A percentile compares a stretch with the other conserved stretches of the same genome.
Conservation (phyloP, 2,329 filamentous ascomycete genomes). For the Penicillium janthinellum region DNA sequence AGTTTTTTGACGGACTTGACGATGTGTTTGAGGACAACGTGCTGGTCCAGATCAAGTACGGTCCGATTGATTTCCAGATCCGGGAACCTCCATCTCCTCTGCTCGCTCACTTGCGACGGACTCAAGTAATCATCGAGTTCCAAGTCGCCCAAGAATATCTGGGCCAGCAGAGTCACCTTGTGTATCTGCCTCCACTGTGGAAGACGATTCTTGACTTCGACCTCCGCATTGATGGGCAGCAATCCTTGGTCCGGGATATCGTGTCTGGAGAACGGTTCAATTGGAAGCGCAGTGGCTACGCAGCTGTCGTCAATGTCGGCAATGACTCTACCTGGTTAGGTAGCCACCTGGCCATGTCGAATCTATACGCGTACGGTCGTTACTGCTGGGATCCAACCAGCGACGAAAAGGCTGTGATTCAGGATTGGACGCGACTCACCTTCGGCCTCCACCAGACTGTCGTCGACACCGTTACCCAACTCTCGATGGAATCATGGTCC, state of each 20-base stretch:
- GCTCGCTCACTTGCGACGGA: slow-evolving; percentile 56
- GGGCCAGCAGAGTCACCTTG: slow-evolving; percentile 68
- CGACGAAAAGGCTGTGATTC: slow-evolving; percentile 54
- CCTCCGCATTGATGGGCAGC: slow-evolving; percentile 59
- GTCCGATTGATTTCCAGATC: slow-evolving; percentile 74
- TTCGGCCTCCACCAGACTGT: slow-evolving; percentile 60
- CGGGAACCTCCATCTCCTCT: slow-evolving; percentile 68
- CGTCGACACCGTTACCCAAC: slow-evolving; percentile 60
- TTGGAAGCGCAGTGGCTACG: slow-evolving; percentile 61
- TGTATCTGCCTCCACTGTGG: slow-evolving; percentile 70
- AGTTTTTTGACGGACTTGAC: slow-evolving; percentile 67
- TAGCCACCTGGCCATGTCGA: slow-evolving; percentile 69
- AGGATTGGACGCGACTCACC: slow-evolving; percentile 69
- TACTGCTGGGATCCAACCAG: slow-evolving; percentile 65
- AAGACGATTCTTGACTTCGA: slow-evolving; percentile 69
- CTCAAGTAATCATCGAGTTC: slow-evolving; percentile 55
- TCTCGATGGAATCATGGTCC: slow-evolving; percentile 70
- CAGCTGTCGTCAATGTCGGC: slow-evolving; percentile 69
- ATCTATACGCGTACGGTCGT: slow-evolving; percentile 69
- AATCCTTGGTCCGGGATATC: slow-evolving; percentile 62
- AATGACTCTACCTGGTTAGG: slow-evolving; percentile 69
- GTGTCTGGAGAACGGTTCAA: slow-evolving; percentile 62
- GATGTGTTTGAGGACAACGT: slow-evolving; percentile 70
- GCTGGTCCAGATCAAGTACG: slow-evolving; percentile 72
- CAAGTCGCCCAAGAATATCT: slow-evolving; percentile 71